phyloP scores from a whole-genome alignment of 768 basidiomycete species.

The Lyophyllum decastes region DNA sequence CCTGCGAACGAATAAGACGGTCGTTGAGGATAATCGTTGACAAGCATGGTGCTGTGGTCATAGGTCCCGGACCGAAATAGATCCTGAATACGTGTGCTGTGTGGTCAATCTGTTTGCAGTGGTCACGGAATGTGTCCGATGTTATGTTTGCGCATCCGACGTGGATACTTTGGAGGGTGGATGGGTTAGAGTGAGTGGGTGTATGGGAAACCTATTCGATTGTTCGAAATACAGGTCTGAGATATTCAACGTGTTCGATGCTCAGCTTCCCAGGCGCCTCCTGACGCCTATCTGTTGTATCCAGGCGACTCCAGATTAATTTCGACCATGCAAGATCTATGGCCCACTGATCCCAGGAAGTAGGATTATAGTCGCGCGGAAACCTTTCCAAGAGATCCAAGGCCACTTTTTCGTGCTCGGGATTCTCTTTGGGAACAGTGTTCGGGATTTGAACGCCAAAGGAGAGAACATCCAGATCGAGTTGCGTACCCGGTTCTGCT shows the following conservation, averaged over 20 bases:
- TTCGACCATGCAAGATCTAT: slow-evolving; percentile 14
- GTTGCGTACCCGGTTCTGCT: not conserved
- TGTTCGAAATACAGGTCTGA: not conserved
- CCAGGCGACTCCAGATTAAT: slow-evolving; percentile 16
- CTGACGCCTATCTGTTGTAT: not conserved
- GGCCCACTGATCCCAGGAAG: slow-evolving; percentile 14
- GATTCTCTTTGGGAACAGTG: not conserved
- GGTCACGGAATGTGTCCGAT: no score
- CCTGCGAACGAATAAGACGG: no score
- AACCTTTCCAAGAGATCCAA: slow-evolving; percentile 7
- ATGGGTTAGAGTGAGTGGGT: no score
- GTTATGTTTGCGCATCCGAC: no score
- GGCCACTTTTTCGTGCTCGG: not conserved
- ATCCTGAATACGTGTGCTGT: no score
- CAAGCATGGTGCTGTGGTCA: no score
- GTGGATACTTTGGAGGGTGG: no score
- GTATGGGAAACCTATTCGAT: not conserved
- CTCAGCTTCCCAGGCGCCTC: slow-evolving; percentile 4
- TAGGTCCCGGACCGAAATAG: no score
- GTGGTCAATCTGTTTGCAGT: no score
- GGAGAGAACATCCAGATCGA: slow-evolving; percentile 8
- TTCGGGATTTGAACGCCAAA: slow-evolving; percentile 12
- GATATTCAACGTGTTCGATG: slow-evolving; percentile 11
- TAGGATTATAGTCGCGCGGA: slow-evolving; percentile 8
- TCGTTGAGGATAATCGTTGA: no score